Conservation (phyloP, 2,329 filamentous ascomycete species). For the Aaosphaeria pasadenensis region DNA sequence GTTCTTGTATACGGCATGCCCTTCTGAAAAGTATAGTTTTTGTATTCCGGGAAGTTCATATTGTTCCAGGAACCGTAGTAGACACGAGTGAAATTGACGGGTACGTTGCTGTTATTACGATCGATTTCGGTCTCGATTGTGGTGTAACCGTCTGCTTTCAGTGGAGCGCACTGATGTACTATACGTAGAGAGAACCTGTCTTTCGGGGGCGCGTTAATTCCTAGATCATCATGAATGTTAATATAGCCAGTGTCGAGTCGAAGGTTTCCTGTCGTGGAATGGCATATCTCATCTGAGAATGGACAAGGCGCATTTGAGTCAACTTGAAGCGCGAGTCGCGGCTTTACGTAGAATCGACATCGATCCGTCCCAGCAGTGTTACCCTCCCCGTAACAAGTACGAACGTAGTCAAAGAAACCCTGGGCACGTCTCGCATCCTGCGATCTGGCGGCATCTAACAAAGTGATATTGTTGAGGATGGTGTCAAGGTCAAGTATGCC, state of each 20-base stretch:
- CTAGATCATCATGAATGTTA: conserved; percentile 18
- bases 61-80: too few relatives aligned
- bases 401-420: conserved; percentile 13
- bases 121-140: too few relatives aligned
- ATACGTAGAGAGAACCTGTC: conserved; percentile 16
- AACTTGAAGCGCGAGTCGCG: neutral
- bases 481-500: neutral
- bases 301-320: neutral
- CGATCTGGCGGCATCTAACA: conserved; percentile 3
- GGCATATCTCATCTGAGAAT: conserved; percentile 5
- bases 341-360: neutral
- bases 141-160: conserved; percentile 13
- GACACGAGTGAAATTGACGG: too few relatives aligned
- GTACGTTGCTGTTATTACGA: too few relatives aligned
- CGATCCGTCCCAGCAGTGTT: neutral
- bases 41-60: too few relatives aligned
- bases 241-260: conserved; percentile 20
- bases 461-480: neutral
- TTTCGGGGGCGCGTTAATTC: conserved; percentile 18
- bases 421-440: conserved; percentile 16
- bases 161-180: conserved; percentile 18
- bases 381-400: neutral
- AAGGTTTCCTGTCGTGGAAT: conserved; percentile 8
- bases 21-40: too few relatives aligned
- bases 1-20: too few relatives aligned